Evolutionary conservation across 257 asterid species (phyloP).

Genomic region (Haberlea rhodopensis): DNA sequence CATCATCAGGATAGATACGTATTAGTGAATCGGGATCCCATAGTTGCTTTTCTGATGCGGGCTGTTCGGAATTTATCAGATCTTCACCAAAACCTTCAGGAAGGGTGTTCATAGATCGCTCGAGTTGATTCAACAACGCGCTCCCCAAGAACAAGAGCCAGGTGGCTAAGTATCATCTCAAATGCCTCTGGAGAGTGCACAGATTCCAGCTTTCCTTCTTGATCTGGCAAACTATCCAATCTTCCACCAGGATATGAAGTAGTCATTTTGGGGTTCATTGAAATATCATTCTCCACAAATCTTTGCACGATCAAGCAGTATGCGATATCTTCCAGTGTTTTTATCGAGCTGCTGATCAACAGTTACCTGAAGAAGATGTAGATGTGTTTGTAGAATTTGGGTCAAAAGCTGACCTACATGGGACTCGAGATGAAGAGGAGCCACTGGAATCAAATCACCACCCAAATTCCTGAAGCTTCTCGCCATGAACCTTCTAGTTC

Average conservation of each 20-base stretch:
- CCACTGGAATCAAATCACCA: too few species aligned
- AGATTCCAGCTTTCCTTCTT: constrained; percentile 71
- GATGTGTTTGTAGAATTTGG: too few species aligned
- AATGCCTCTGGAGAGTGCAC: constrained; percentile 91
- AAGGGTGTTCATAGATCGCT: constrained; percentile 82
- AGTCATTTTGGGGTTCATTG: too few species aligned
- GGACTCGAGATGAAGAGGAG: too few species aligned
- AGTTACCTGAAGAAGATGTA: too few species aligned
- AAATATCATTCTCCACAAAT: too few species aligned
- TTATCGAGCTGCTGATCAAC: too few species aligned
- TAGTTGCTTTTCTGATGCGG: constrained; percentile 48
- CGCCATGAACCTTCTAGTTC: too few species aligned
- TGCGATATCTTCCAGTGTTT: constrained; percentile 67
- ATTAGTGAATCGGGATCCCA: constrained; percentile 89
- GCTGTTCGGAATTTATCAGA: constrained; percentile 42
- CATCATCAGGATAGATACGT: constrained; percentile 62
- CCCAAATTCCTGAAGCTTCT: too few species aligned
- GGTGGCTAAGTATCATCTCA: constrained; percentile 83
- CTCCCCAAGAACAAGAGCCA: constrained; percentile 75
- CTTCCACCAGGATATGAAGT: constrained; percentile 70
- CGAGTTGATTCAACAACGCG: constrained; percentile 77
- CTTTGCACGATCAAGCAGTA: constrained; percentile 78
- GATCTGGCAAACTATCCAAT: constrained; percentile 84
- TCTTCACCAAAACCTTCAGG: too few species aligned
- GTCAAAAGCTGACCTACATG: too few species aligned